These are phyloP conservation scores for Gossypium stocksii DNA, from an alignment of 345 rosid genomes.

Conservation along the genomic window DNA sequence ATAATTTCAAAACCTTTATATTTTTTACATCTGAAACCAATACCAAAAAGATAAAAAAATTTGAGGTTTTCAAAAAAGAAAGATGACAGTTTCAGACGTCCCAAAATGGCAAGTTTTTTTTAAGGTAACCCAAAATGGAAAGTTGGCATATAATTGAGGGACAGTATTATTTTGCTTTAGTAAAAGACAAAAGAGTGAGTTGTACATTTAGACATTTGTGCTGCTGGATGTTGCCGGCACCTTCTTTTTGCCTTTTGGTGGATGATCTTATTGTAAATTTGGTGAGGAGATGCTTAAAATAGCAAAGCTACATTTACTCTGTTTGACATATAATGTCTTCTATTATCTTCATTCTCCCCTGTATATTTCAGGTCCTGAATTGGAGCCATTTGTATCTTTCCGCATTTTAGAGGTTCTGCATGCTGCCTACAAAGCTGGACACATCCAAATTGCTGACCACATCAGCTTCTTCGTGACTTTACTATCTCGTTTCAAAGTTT, in stretches of 20 bases:
- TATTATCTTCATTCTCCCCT: background rate
- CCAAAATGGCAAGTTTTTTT: background rate
- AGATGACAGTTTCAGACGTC: background rate
- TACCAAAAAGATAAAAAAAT: background rate
- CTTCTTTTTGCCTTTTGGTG: background rate
- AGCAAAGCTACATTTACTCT: background rate
- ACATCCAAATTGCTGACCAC: constrained; percentile 56
- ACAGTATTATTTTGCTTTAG: background rate
- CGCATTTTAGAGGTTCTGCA: constrained; percentile 61
- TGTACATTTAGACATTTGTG: background rate
- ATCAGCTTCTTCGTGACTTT: constrained; percentile 63
- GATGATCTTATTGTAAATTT: background rate
- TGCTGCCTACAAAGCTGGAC: constrained; percentile 56
- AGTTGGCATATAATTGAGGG: background rate
- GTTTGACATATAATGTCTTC: background rate
- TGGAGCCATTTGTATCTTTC: constrained; percentile 52
- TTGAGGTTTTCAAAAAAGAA: background rate
- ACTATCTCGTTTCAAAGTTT: constrained; percentile 52
- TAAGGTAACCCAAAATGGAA: background rate
- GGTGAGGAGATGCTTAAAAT: constrained; percentile 5
- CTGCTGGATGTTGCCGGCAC: background rate
- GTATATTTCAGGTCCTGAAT: constrained; percentile 49
- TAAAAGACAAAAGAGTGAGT: background rate
- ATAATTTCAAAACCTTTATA: background rate
- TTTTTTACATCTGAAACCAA: background rate